These are phyloP conservation scores for Rhodamnia rubescens DNA, from an alignment of 345 rosid species.

Conservation along the genomic window DNA sequence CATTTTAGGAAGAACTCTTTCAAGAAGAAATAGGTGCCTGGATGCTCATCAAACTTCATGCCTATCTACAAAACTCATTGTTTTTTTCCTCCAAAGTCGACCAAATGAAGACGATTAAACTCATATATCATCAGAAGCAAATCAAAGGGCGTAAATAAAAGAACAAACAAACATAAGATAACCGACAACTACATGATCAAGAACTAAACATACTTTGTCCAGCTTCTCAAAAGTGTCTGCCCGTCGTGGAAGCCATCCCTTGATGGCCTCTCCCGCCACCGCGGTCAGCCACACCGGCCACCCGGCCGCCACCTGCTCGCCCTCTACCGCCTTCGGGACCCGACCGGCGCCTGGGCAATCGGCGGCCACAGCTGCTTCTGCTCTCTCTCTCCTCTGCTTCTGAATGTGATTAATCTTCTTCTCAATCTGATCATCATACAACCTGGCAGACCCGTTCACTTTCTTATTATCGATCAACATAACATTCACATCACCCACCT, in stretches of 20 bases:
- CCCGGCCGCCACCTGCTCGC: constrained; percentile 64
- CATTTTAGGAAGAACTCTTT: background rate
- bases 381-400: constrained; percentile 19
- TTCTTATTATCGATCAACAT: constrained; percentile 47
- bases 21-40: background rate
- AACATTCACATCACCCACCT: constrained; percentile 37
- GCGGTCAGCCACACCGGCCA: constrained; percentile 93
- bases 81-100: background rate
- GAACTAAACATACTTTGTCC: constrained; percentile 47
- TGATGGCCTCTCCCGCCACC: constrained; percentile 72
- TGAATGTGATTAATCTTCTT: constrained; percentile 16
- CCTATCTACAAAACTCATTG: background rate
- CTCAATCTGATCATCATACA: constrained; percentile 38
- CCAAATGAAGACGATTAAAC: background rate
- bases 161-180: background rate
- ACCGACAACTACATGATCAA: background rate
- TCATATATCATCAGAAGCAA: background rate
- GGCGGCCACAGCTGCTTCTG: constrained; percentile 11
- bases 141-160: background rate
- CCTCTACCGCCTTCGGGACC: constrained; percentile 30
- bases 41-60: background rate
- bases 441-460: constrained; percentile 31
- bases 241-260: constrained; percentile 69
- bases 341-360: constrained; percentile 21
- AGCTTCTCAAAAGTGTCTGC: constrained; percentile 69